Conservation (phyloP, 305 asterid species). For the Fraxinus floribunda region DNA sequence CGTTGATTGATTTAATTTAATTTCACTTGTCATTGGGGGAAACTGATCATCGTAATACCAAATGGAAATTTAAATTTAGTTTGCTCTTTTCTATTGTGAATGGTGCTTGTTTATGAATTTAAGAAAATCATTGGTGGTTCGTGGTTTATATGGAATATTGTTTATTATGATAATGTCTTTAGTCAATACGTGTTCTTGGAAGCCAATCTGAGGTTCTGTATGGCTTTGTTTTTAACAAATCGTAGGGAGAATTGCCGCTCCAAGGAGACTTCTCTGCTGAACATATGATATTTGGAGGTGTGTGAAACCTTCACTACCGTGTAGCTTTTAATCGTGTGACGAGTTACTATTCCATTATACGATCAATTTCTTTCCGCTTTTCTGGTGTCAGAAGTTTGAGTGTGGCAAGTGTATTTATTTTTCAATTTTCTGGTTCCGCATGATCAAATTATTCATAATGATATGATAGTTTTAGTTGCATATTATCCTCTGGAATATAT, state of each 20-base stretch:
- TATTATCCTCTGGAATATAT: not conserved
- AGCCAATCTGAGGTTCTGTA: constrained; percentile 17
- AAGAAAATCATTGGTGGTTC: constrained; percentile 11
- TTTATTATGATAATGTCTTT: constrained; percentile 7
- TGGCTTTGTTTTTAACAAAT: constrained; percentile 19
- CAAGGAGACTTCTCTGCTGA: constrained; percentile 99
- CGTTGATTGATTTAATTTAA: not conserved
- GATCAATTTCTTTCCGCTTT: constrained; percentile 9
- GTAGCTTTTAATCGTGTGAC: not conserved
- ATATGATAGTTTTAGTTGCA: not conserved
- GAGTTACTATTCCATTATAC: not conserved
- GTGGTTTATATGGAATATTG: not conserved
- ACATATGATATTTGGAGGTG: constrained; percentile 99
- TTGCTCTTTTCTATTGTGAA: not conserved
- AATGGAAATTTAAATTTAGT: not conserved
- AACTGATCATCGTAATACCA: not conserved
- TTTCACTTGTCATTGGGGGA: not conserved
- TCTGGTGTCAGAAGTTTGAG: not conserved
- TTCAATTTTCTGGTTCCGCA: not conserved
- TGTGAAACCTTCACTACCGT: constrained; percentile 21
- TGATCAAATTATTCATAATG: not conserved
- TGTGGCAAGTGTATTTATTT: not conserved
- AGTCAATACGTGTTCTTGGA: not conserved
- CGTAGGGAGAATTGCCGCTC: constrained; percentile 94
- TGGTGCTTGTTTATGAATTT: constrained; percentile 7